phyloP scores from a whole-genome alignment of 768 basidiomycete genomes.

The Tubosaeta sp. region DNA sequence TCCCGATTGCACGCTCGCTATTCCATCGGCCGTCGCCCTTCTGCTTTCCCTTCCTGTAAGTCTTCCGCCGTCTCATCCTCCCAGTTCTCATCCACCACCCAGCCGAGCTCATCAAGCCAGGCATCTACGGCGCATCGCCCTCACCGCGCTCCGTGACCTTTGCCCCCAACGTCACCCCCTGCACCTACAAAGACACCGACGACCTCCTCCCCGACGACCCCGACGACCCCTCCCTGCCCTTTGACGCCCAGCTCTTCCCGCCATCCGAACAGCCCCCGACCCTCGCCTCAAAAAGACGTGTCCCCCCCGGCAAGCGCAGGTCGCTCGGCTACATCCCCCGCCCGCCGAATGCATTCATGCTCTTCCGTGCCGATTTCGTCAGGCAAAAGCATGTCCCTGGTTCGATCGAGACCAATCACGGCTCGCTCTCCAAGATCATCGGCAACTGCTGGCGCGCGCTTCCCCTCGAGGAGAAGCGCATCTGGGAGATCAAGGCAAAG shows the following conservation, averaged over 20 bases:
- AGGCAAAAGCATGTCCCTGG: conserved; percentile 47
- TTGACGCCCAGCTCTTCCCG: conserved; percentile 47
- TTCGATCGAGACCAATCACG: conserved; percentile 47
- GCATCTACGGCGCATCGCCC: conserved; percentile 45
- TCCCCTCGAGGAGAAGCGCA: conserved; percentile 63
- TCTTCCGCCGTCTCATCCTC: no score
- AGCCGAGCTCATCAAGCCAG: conserved; percentile 44
- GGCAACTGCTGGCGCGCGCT: conserved; percentile 63
- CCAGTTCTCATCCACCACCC: conserved; percentile 4
- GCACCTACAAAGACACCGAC: conserved; percentile 41
- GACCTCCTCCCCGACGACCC: conserved; percentile 20
- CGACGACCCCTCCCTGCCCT: conserved; percentile 30
- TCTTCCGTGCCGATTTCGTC: conserved; percentile 35
- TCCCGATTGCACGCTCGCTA: conserved; percentile 18
- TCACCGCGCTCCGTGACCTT: conserved; percentile 54
- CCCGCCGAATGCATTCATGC: conserved; percentile 34
- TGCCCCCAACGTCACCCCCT: conserved; percentile 58
- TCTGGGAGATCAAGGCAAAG: conserved; percentile 72
- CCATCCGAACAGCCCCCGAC: conserved; percentile 43
- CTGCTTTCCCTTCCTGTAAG: no score
- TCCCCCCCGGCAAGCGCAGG: conserved; percentile 58
- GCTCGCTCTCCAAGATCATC: conserved; percentile 47
- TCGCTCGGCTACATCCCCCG: conserved; percentile 42
- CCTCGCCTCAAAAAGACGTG: conserved; percentile 41
- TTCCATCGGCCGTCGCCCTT: conserved; percentile 40